Evolutionary conservation across 176 grass and related monocot genomes (phyloP), one percentile per base, ranked within the genome.

Genomic region (Lolium multiflorum): DNA sequence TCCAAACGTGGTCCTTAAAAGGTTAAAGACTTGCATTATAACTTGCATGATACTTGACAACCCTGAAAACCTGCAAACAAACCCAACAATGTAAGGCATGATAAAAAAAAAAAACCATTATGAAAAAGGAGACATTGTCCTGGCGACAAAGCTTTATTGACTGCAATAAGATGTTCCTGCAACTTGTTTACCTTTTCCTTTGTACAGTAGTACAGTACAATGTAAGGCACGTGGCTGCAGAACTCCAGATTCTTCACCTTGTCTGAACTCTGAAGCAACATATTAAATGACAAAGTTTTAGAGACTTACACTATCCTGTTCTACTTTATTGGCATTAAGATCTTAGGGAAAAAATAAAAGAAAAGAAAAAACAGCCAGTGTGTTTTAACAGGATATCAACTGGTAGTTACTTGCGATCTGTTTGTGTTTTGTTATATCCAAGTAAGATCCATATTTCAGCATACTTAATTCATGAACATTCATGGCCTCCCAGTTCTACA

Each of bases 141-240:
- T 87, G 44, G 66, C 72, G 15, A 75, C n/a, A 63, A 59, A 46
- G 84, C 75, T 87, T 90, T 87, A 80, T 67, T 90, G 74, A 83
- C 66, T 58, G 80, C 78, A 51, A 55, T 87, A 26, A 54, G 63
- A 31, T 83, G 72, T 65, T 78, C 79, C 64, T 79, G 22, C 55
- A 65, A 73, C 44, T 48, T 47, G n/a, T 80, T 76, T 81, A 74
- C 89, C 57, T 76, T 90, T 89, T 90, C 51, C 22, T 77, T 71
- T 91, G 85, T 76, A 50, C 67, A 83, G 26, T 62, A 67, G 9
- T 24, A 25, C 31, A 38, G 35, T 69, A 73, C 71, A 48, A 9
- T 49, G 43, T 49, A 81, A 67, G 58, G 75, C 57, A 76, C 77
- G 76, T 86, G 88, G 60, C 31, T 55, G 47, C 39, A 46, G 83